Evolutionary conservation across 331 rosid species (phyloP), one percentile per base, ranked within the genome.

Genomic region (Quercus tomentella): DNA sequence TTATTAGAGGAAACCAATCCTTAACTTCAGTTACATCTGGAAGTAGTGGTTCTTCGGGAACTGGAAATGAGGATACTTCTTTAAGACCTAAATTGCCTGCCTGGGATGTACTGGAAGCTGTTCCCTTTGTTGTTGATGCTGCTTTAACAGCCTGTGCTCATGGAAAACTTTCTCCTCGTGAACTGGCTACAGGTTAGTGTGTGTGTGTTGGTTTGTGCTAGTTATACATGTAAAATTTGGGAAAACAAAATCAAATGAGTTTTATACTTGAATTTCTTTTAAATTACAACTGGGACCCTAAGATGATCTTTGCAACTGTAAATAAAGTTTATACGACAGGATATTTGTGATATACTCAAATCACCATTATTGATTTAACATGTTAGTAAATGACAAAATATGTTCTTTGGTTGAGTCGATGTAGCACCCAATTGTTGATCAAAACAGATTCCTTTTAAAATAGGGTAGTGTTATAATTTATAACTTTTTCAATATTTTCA

Each of bases 61-160:
- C 90, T 28, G 98, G 86, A 84, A 89, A 80, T 80, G 98, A 91
- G 69, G 97, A 92, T 82, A 65, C 77, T 77, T 79, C 83, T 77
- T 30, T 78, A 57, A 90, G 97, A 82, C 97, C 99, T 75, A 90
- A 86, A 82, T 88, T 96, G 85, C 99, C 98, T 33, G 99, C 99
- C 61, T 96, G 99, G 99, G 98, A 96, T 88, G 90, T 93, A 80
- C 88, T 96, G 81, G 97, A 90, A 87, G 98, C 97, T 58, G 87
- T 90, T 84, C 99, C 99, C 70, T 96, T 90, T 76, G 97, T 93
- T 74, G 94, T 93, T 86, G 99, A 96, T 88, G 97, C 99, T 79
- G 99, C 99, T 84, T 83, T 96, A 67, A 96, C 97, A 60, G 98
- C 99, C 72, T 96, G 99, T 86, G 93, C 97, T 76, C 99, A 96